A percentile compares a stretch with the other conserved stretches of the same genome.
Evolutionary conservation across 2,329 filamentous ascomycete genomes (phyloP).

Genomic region (Akanthomyces uredinophilus): DNA sequence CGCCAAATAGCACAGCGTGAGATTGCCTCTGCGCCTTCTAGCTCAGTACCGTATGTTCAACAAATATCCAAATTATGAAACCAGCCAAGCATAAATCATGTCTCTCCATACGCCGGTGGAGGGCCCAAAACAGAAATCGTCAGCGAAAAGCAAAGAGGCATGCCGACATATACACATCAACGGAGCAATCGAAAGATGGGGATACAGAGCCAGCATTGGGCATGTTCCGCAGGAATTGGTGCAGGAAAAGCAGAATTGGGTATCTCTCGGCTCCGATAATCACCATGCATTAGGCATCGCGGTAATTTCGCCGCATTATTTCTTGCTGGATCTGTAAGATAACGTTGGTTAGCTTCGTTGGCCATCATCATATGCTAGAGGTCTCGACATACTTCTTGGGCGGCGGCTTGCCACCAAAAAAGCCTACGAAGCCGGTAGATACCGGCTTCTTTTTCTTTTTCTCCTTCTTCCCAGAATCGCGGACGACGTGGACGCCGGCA

Average conservation of each 20-base stretch:
- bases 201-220: background rate
- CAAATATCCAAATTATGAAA: background rate
- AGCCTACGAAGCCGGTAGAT: constrained; percentile 20
- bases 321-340: constrained; percentile 3
- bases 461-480: constrained; percentile 17
- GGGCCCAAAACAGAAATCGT: background rate
- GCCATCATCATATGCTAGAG: background rate
- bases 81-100: background rate
- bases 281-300: background rate
- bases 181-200: background rate
- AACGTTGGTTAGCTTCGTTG: background rate
- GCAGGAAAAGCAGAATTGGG: background rate
- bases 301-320: background rate
- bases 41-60: constrained; percentile 3
- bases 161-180: constrained; percentile 1
- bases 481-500: constrained; percentile 22
- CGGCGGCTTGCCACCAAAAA: constrained; percentile 26
- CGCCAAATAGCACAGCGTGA: background rate
- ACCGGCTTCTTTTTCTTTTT: constrained; percentile 23
- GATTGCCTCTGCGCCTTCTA: constrained; percentile 10
- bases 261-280: background rate
- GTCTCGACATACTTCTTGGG: constrained; percentile 25
- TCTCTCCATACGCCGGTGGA: constrained; percentile 1
- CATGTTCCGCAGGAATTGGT: background rate
- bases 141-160: background rate